phyloP scores from a whole-genome alignment of 1,139 yeast species.

The Suhomyces yuchorum region DNA sequence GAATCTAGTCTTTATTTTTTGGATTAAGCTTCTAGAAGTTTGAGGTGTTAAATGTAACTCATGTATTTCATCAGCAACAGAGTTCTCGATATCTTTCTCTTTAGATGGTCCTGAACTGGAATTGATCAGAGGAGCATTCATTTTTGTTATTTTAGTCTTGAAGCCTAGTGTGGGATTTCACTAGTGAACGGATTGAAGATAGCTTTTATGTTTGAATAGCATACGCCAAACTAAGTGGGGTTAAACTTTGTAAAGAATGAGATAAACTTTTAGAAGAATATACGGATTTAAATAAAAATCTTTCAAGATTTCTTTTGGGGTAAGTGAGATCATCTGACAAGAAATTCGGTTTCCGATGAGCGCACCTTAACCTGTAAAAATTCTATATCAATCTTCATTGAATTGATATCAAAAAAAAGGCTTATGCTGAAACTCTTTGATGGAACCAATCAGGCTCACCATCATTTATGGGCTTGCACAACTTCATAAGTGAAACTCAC shows the following conservation, averaged over 20 bases:
- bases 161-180: conserved; percentile 3
- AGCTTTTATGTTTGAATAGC: conserved; percentile 13
- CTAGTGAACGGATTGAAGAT: conserved; percentile 20
- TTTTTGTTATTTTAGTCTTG: not conserved
- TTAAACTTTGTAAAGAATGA: not conserved
- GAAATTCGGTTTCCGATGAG: not conserved
- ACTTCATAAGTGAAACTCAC: not conserved
- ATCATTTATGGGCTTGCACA: not conserved
- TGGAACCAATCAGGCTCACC: too few relatives aligned
- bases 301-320: not conserved
- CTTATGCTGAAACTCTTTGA: too few relatives aligned
- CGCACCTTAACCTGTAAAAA: not conserved
- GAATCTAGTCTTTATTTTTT: conserved; percentile 12
- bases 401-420: not conserved
- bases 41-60: conserved; percentile 6
- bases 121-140: not conserved
- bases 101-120: conserved; percentile 1
- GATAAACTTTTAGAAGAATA: not conserved
- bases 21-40: conserved; percentile 7
- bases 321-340: conserved; percentile 1
- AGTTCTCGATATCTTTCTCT: conserved; percentile 3
- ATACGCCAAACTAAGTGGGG: conserved; percentile 5
- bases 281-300: not conserved
- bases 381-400: not conserved
- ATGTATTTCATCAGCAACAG: conserved; percentile 3